Evolutionary conservation across 2,329 filamentous ascomycete species (phyloP), one percentile per base, ranked within the genome.

Genomic region (Ceratocystis cubensis): DNA sequence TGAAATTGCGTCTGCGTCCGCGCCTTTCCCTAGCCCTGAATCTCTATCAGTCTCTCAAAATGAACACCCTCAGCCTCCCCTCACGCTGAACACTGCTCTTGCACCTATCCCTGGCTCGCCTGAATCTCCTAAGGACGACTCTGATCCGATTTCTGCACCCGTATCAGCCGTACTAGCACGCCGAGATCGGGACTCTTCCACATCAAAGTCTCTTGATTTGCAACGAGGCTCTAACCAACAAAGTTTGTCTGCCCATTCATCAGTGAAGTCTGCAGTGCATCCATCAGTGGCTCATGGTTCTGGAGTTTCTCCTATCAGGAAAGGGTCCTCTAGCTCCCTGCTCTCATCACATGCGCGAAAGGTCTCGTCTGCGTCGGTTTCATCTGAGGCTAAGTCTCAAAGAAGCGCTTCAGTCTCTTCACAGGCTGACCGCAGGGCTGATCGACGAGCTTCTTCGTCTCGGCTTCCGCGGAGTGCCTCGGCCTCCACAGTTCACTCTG

Each of bases 31-130:
- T 5, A 41, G 37, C 37, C 10, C 13, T 41, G 37, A 41, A 41
- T 15, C 17, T 10, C 56, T n/a, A 33, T 4, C 28, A 20, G 10
- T n/a, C 17, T 37, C 56, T n/a, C 37, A 13, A 20, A 41, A 50
- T 25, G 25, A 48, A 3, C 44, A 22, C 33, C 44, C 44, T 30
- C 61, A 63, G 44, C 6, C 28, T n/a, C 6, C 30, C 3, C n/a
- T 57, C 6, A 41, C 63, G 17, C 5, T 64, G 30, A 57, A 53
- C 20, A 63, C 61, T 6, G 22, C 61, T n/a, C 64, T 68, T 25
- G 63, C 48, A 8, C 57, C 66, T 2, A 68, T 68, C 44, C 66
- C 66, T 28, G 66, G 66, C 41, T 68, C 66, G 15, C 66, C 66
- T 22, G 64, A 65, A 30, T 68, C 66, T 22, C 66, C 41, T 3